Evolutionary conservation across 2,329 filamentous ascomycete species (phyloP).

Genomic region (Trichoderma harzianum): DNA sequence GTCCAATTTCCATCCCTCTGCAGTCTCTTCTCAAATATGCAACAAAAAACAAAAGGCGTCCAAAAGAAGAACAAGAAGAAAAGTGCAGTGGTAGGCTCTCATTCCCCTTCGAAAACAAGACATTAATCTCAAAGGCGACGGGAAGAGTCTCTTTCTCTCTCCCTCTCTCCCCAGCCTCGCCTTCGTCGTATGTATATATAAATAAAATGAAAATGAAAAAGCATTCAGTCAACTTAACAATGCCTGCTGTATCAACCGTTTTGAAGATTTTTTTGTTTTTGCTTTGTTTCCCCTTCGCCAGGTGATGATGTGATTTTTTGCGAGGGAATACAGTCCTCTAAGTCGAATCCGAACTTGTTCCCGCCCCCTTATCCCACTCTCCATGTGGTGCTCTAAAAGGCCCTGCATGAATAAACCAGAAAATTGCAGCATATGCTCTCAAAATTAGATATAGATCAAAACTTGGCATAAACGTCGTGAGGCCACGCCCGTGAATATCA

Average conservation of each 20-base stretch:
- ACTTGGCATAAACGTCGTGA: conserved; percentile 8
- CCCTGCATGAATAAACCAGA: not conserved
- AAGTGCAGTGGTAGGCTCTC: not conserved
- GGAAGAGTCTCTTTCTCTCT: not conserved
- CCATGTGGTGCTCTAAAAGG: not conserved
- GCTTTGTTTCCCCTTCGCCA: not conserved
- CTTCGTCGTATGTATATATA: not conserved
- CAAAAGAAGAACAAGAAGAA: not conserved
- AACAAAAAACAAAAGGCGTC: not conserved
- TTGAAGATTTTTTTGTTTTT: not conserved
- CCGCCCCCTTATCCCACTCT: not conserved
- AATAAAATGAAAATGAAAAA: not conserved
- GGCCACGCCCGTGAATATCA: not conserved
- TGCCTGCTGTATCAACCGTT: conserved; percentile 14
- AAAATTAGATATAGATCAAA: not conserved
- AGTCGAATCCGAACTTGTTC: not conserved
- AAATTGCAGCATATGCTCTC: conserved; percentile 2
- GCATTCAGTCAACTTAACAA: conserved; percentile 2
- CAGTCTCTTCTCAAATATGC: not conserved
- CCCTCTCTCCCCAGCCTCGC: not conserved
- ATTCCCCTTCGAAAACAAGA: conserved; percentile 3
- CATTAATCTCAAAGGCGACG: conserved; percentile 2
- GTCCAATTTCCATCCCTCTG: not conserved
- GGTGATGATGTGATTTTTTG: not conserved
- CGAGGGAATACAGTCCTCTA: not conserved